phyloP scores from a whole-genome alignment of 2,329 filamentous ascomycete genomes.

The Cladosporium sp. region DNA sequence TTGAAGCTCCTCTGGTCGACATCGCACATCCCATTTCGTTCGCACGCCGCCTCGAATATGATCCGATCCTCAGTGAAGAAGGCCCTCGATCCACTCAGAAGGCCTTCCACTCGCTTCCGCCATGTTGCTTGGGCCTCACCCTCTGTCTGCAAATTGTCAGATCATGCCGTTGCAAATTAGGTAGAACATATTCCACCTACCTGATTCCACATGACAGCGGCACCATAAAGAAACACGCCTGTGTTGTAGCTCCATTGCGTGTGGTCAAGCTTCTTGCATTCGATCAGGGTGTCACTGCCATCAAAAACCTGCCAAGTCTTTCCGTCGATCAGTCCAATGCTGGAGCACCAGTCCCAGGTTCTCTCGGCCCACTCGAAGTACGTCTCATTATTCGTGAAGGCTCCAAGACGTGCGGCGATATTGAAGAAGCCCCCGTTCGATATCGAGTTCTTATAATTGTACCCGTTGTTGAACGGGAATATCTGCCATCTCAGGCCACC shows the following conservation, averaged over 20 bases:
- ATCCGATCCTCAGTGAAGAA: constrained; percentile 38
- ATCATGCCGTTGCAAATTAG: neutral
- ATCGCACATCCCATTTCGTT: constrained; percentile 37
- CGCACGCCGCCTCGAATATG: constrained; percentile 45
- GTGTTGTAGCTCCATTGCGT: constrained; percentile 48
- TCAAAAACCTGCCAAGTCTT: constrained; percentile 42
- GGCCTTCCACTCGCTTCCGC: constrained; percentile 20
- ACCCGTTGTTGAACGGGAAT: constrained; percentile 48
- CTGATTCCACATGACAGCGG: constrained; percentile 44
- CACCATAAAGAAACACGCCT: constrained; percentile 42
- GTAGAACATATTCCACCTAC: constrained; percentile 7
- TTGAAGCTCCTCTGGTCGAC: constrained; percentile 41
- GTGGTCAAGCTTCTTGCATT: constrained; percentile 42
- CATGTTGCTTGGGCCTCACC: constrained; percentile 20
- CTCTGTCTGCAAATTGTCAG: constrained; percentile 18
- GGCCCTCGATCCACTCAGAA: constrained; percentile 27
- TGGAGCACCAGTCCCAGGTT: constrained; percentile 33
- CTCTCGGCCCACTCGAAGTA: constrained; percentile 60
- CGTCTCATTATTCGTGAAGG: constrained; percentile 37
- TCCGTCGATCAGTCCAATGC: constrained; percentile 55
- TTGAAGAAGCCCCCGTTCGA: constrained; percentile 46
- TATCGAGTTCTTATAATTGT: constrained; percentile 45
- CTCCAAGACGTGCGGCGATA: constrained; percentile 33
- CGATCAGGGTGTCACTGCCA: constrained; percentile 39
- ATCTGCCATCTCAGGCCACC: constrained; percentile 34